A percentile compares a stretch with the other conserved stretches of the same genome.
phyloP scores from a whole-genome alignment of 352 stramenopile genomes.

The Salisapilia sapeloensis region DNA sequence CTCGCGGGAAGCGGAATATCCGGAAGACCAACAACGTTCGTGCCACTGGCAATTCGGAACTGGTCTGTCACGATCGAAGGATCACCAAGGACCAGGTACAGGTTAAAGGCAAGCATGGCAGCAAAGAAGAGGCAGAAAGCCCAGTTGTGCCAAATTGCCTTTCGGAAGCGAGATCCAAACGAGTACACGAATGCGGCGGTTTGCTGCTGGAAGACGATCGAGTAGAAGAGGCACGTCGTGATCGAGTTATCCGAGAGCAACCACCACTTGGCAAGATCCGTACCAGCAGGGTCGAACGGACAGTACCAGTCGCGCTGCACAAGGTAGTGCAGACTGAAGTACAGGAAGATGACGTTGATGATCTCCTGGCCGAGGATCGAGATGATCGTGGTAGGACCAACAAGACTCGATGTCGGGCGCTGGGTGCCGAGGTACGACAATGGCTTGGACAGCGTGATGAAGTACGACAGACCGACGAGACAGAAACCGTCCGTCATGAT shows the following conservation, averaged over 20 bases:
- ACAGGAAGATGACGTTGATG: slow-evolving; percentile 32
- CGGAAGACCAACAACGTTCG: slow-evolving; percentile 26
- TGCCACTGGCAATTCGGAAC: slow-evolving; percentile 30
- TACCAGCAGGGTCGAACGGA: slow-evolving; percentile 16
- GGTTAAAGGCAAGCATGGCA: slow-evolving; percentile 7
- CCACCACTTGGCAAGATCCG: slow-evolving; percentile 26
- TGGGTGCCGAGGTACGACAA: slow-evolving; percentile 5
- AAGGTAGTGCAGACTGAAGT: slow-evolving; percentile 12
- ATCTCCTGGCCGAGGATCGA: slow-evolving; percentile 25
- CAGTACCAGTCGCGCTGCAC: slow-evolving; percentile 16
- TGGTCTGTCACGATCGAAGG: slow-evolving; percentile 15
- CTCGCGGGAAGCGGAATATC: slow-evolving; percentile 18
- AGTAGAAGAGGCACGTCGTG: slow-evolving; percentile 15
- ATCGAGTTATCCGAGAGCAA: slow-evolving; percentile 22
- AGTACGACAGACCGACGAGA: slow-evolving; percentile 12
- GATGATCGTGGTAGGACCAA: slow-evolving; percentile 24
- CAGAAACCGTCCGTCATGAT: slow-evolving; percentile 36
- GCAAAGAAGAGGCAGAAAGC: slow-evolving; percentile 1
- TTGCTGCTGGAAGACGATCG: slow-evolving; percentile 9
- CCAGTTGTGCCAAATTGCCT: slow-evolving; percentile 1
- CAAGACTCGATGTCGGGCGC: slow-evolving; percentile 36
- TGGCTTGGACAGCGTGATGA: slow-evolving; percentile 12
- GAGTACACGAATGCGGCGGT: not conserved
- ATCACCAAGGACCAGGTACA: slow-evolving; percentile 23
- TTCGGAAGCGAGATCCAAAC: slow-evolving; percentile 2